Evolutionary conservation across 768 basidiomycete genomes (phyloP).

Genomic region (Strobilomyces echinocephalus): DNA sequence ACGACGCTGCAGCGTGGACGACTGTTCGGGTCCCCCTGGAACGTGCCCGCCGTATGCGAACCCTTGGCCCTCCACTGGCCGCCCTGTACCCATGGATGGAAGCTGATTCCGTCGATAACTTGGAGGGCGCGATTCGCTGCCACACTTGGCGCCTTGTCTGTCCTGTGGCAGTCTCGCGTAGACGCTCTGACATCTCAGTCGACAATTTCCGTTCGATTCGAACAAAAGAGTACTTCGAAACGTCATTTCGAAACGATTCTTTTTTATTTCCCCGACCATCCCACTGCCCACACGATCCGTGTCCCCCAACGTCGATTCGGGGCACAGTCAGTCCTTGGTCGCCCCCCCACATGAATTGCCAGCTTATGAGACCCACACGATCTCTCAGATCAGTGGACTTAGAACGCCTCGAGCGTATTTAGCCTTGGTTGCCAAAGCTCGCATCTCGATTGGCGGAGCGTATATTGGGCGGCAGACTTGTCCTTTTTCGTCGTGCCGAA

Average conservation of each 20-base stretch:
- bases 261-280: slow-evolving; percentile 4
- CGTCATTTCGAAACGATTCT: neutral
- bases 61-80: slow-evolving; percentile 14
- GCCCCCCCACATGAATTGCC: no score
- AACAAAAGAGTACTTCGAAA: neutral
- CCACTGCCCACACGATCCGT: neutral
- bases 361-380: neutral
- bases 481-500: neutral
- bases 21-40: slow-evolving; percentile 10
- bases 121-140: slow-evolving; percentile 18
- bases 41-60: slow-evolving; percentile 11
- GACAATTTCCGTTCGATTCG: slow-evolving; percentile 8
- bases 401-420: neutral
- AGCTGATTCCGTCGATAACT: slow-evolving; percentile 2
- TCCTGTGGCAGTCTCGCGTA: neutral
- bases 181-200: slow-evolving; percentile 3
- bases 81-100: slow-evolving; percentile 1
- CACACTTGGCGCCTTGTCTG: slow-evolving; percentile 4
- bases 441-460: slow-evolving; percentile 2
- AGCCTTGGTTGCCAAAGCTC: neutral
- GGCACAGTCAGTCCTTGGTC: no score
- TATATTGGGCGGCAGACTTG: neutral
- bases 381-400: neutral
- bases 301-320: no score
- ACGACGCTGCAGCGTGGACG: slow-evolving; percentile 13